Base-by-base conservation (phyloP, 2,329 filamentous ascomycete genomes). In the Diaporthe vexans region DNA sequence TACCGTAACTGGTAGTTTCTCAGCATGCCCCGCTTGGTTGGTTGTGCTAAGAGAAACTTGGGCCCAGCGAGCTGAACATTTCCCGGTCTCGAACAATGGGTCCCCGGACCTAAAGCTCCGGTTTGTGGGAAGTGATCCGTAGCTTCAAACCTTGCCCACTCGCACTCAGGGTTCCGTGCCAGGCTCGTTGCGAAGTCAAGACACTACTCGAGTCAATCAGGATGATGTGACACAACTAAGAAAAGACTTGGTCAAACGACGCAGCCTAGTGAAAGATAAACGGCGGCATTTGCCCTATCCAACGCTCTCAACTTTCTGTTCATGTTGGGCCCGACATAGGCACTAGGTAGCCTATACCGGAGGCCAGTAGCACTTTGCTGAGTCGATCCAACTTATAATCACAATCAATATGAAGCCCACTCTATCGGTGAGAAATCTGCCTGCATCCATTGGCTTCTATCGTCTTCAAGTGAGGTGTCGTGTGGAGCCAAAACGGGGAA, bases 121-220 rank as follows among this genome's bases (percentile, higher is more conserved):
- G 48, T 26, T 68, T 68, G 63, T 24, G 15, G 48, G 48, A 15
- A 68, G 19, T 54, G 63, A 15, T 9, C 33, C 46, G 46, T 52
- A 52, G 63, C 46, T 67, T 68, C 63, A 54, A 68, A 54, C 48
- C 33, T 68, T 68, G 48, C 48, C 29, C 63, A 40, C 33, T 67
- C 63, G 29, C 19, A 48, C 26, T 26, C 46, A 33, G 29, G 33
- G 21, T 13, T 48, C 26, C 5, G 29, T 67, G 46, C 29, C 21
- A 29, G 13, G 11, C n/a, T 37, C 63, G 29, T 19, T 26, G 43
- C 11, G 24, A 48, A 68, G 48, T 68, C 46, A 54, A 54, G 33
- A 33, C 46, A 68, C 48, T 54, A 68, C 63, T 68, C 48, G 63
- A 68, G 48, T 68, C 63, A 54, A 54, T 26, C 63, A 29, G 10